Conservation (phyloP, 768 basidiomycete species). For the Boletus vinaceobasis region DNA sequence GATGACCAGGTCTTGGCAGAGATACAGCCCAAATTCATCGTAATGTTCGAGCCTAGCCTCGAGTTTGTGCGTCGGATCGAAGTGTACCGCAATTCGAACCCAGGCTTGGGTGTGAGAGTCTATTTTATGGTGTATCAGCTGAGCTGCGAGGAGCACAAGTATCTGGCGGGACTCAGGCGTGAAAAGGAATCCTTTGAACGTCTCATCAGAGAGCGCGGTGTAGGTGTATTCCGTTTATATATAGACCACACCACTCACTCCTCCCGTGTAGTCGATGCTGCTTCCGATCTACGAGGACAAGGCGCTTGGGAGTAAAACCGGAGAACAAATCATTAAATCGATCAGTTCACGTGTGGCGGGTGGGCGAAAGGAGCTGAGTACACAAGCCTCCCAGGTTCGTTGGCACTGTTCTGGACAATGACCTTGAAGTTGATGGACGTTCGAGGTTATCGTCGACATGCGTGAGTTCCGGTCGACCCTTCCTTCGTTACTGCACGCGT, state of each 20-base stretch:
- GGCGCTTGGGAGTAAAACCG: conserved; percentile 33
- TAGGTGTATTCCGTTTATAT: conserved; percentile 39
- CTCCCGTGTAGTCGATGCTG: conserved; percentile 69
- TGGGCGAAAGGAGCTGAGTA: conserved; percentile 64
- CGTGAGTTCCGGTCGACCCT: conserved; percentile 93
- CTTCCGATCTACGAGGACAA: conserved; percentile 74
- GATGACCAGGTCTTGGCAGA: conserved; percentile 89
- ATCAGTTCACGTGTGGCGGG: conserved; percentile 86
- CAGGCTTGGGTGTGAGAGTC: conserved; percentile 79
- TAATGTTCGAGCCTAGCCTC: conserved; percentile 94
- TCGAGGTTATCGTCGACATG: conserved; percentile 92
- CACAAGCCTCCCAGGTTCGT: conserved; percentile 61
- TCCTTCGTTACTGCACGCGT: conserved; percentile 85
- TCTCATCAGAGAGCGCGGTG: conserved; percentile 88
- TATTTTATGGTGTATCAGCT: conserved; percentile 96
- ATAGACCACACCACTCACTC: neutral
- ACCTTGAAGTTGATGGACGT: neutral
- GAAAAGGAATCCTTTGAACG: conserved; percentile 95
- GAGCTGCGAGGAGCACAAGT: conserved; percentile 94
- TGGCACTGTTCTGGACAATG: neutral
- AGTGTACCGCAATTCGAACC: conserved; percentile 84
- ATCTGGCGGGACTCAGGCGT: conserved; percentile 79
- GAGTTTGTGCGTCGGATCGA: conserved; percentile 92
- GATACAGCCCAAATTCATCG: conserved; percentile 84
- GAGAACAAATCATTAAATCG: conserved; percentile 68